Percentiles rank a stretch among this genome's conserved stretches.
These are phyloP conservation scores for Croton laevigatus DNA, from an alignment of 441 rosid genomes.

Conservation along the genomic window DNA sequence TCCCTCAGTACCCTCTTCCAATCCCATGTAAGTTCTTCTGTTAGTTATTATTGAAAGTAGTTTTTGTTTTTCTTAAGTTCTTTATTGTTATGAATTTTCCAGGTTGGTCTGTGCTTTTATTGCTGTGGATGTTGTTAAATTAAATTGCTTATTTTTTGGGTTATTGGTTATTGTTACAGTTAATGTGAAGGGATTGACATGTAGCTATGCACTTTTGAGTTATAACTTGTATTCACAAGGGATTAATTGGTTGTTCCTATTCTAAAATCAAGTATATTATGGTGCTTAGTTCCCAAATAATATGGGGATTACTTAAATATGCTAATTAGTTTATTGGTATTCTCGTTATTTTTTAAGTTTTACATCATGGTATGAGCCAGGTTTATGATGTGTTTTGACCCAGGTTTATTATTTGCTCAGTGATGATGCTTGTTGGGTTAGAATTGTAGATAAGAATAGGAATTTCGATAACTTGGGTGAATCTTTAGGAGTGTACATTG, in stretches of 20 bases:
- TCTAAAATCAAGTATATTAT: neutral
- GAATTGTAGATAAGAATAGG: neutral
- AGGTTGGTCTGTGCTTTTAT: neutral
- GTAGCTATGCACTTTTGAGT: neutral
- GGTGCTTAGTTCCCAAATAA: neutral
- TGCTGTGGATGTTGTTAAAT: neutral
- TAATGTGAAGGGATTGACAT: neutral
- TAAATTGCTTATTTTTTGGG: neutral
- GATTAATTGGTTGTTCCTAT: neutral
- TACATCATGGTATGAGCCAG: neutral
- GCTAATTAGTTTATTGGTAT: neutral
- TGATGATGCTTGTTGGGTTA: constrained; percentile 1
- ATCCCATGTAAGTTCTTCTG: constrained; percentile 34
- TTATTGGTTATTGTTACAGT: neutral
- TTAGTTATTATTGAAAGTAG: neutral
- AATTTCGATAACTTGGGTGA: neutral
- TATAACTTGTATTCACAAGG: neutral
- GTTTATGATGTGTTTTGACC: neutral
- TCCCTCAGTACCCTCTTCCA: constrained; percentile 38
- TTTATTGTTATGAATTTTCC: neutral
- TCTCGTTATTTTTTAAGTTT: neutral
- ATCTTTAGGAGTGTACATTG: neutral
- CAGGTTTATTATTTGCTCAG: neutral
- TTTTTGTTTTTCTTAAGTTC: neutral
- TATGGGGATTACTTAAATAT: neutral